A percentile compares a stretch with the other conserved stretches of the same genome.
These are phyloP conservation scores for Metschnikowia noctiluminum DNA, from an alignment of 805 yeast genomes.

Conservation along the genomic window DNA sequence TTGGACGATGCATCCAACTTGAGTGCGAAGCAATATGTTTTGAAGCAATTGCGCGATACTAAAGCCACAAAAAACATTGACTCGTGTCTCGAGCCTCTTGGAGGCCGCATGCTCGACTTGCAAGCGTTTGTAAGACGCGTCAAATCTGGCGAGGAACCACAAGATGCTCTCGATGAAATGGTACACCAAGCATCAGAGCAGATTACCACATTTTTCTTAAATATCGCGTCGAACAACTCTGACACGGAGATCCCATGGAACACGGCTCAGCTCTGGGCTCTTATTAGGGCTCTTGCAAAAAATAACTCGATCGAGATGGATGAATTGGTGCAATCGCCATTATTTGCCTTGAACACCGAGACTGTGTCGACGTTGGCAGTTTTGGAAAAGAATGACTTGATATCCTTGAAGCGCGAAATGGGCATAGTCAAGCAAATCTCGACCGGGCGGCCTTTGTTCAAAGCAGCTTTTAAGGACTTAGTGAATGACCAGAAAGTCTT, in stretches of 20 bases:
- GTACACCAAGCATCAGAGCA: constrained; percentile 83
- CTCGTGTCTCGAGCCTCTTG: constrained; percentile 66
- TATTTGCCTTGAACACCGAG: constrained; percentile 55
- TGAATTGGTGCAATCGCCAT: constrained; percentile 53
- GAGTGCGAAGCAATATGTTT: constrained; percentile 69
- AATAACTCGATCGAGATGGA: constrained; percentile 45
- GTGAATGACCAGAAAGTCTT: constrained; percentile 53
- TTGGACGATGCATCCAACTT: constrained; percentile 77
- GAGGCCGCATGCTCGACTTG: constrained; percentile 92
- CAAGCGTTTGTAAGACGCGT: constrained; percentile 88
- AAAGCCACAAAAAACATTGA: constrained; percentile 41
- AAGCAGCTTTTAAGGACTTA: constrained; percentile 72
- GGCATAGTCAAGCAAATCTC: constrained; percentile 65
- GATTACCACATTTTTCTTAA: constrained; percentile 71
- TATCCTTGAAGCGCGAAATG: constrained; percentile 67
- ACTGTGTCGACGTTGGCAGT: constrained; percentile 50
- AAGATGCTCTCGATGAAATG: constrained; percentile 75
- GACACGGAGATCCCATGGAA: constrained; percentile 48
- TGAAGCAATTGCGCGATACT: constrained; percentile 44
- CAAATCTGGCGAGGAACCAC: constrained; percentile 80
- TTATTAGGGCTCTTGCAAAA: constrained; percentile 62
- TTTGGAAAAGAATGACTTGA: constrained; percentile 76
- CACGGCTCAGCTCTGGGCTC: constrained; percentile 83
- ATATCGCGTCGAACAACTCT: constrained; percentile 20
- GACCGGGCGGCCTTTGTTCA: constrained; percentile 83